Base-by-base conservation (phyloP, 805 yeast species). In the Pichia phayaonensis region DNA sequence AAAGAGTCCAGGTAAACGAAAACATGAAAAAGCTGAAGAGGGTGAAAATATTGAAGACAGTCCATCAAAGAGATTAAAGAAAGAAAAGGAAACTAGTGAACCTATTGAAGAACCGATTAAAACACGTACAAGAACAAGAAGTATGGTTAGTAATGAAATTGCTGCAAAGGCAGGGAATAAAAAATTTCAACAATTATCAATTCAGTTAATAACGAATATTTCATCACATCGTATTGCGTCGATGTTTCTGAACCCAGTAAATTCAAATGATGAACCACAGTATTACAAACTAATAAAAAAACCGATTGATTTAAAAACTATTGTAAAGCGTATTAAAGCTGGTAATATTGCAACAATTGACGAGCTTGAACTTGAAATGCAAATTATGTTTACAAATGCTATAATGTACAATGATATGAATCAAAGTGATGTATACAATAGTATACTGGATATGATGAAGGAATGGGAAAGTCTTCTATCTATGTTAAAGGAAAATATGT, bases 351-450 rank as follows among this genome's bases (percentile, higher is more conserved):
- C 74, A 36, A 62, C 63, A 18, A 65, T 68, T 12, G 70, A 62
- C 22, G 81, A 83, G 51, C 68, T 87, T 22, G 88, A 86, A 56
- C 70, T 84, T 46, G 87, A 84, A 54, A 71, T 87, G 42, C 74
- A 83, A 69, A 70, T 83, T 52, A 85, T 87, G 94, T 85, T 84
- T 67, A 84, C 92, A 47, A 87, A 87, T 64, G 87, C 92, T 18
- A 76, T 86, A 18, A 87, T 87, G 94, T 87, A 82, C 67, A 86
- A 87, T 64, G 77, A 77, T 57, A 73, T 79, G 54, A 49, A 56
- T 29, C 80, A 76, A 53, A 77, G 81, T 26, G 88, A 83, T 48
- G 73, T 84, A 53, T 79, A 77, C 42, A 64, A 67, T 38, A 76
- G 86, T 75, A 78, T 89, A 1, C 69, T 75, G 54, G 86, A 80